These are phyloP conservation scores for Heliocybe sulcata DNA, from an alignment of 1,284 basidiomycete genomes.

Conservation along the genomic window DNA sequence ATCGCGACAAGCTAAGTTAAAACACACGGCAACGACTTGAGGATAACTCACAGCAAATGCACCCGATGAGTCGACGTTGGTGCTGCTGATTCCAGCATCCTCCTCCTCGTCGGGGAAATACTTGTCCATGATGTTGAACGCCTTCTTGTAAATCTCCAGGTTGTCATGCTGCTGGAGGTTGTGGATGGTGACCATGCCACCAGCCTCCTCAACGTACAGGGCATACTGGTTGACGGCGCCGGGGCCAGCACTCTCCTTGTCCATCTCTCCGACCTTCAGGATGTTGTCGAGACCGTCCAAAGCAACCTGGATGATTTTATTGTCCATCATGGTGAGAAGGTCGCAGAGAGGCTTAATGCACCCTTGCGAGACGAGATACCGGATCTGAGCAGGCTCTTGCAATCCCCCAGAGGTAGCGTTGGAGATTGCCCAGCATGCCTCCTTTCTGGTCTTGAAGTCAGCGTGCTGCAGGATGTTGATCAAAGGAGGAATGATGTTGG, in stretches of 20 bases:
- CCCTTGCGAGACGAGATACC: constrained; percentile 95
- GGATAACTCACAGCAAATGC: constrained; percentile 78
- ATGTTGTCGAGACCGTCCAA: constrained; percentile 99
- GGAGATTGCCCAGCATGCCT: constrained; percentile 99
- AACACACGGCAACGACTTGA: constrained; percentile 4
- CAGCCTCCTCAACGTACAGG: constrained; percentile 93
- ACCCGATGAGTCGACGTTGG: constrained; percentile 83
- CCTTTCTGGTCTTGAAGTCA: constrained; percentile 99
- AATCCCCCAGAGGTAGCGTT: constrained; percentile 98
- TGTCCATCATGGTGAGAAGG: constrained; percentile 95
- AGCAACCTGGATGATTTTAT: constrained; percentile 99
- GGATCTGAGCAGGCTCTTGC: constrained; percentile 95
- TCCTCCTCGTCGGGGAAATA: constrained; percentile 89
- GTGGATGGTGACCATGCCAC: constrained; percentile 98
- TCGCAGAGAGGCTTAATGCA: constrained; percentile 99
- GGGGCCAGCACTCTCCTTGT: constrained; percentile 81
- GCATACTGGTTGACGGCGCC: constrained; percentile 93
- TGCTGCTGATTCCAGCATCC: constrained; percentile 72
- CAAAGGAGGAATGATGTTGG: constrained; percentile 93
- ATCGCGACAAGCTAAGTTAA: constrained; percentile 7
- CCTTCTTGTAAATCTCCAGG: constrained; percentile 99
- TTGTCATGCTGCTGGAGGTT: constrained; percentile 99
- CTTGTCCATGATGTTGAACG: constrained; percentile 99
- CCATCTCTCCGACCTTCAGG: constrained; percentile 95
- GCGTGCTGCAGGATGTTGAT: constrained; percentile 98